Percentiles rank a stretch among this genome's conserved stretches.
Evolutionary conservation across 257 asterid species (phyloP).

Genomic region (Knoxia roxburghii): DNA sequence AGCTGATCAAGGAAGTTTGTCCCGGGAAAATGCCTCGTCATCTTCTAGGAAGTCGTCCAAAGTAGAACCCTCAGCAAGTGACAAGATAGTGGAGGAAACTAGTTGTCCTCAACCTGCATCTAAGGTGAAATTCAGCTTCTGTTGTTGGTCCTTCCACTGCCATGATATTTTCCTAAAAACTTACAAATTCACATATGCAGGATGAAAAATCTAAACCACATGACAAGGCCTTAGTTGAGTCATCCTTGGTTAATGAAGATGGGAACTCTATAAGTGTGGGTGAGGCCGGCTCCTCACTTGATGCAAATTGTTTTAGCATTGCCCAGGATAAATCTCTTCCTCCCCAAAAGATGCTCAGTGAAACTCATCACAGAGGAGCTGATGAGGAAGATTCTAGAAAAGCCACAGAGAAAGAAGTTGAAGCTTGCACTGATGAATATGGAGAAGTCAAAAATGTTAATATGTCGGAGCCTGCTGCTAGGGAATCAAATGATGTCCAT

Average conservation of each 20-base stretch:
- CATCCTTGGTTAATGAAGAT: slow-evolving; percentile 23
- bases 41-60: slow-evolving; percentile 23
- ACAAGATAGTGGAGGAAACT: slow-evolving; percentile 34
- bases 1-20: slow-evolving; percentile 45
- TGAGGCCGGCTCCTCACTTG: slow-evolving; percentile 27
- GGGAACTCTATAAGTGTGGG: slow-evolving; percentile 26
- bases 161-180: slow-evolving; percentile 5
- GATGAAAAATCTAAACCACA: slow-evolving; percentile 27
- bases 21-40: slow-evolving; percentile 26
- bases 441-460: slow-evolving; percentile 39
- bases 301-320: slow-evolving; percentile 23
- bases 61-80: slow-evolving; percentile 29
- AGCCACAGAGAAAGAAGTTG: slow-evolving; percentile 27
- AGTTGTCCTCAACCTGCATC: slow-evolving; percentile 30
- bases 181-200: slow-evolving; percentile 34
- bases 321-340: slow-evolving; percentile 23
- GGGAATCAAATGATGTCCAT: slow-evolving; percentile 54
- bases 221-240: slow-evolving; percentile 30
- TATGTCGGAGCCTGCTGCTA: slow-evolving; percentile 31
- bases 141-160: slow-evolving; percentile 4
- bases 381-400: slow-evolving; percentile 29
- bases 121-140: slow-evolving; percentile 33
- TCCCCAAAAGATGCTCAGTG: slow-evolving; percentile 22
- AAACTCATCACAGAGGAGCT: slow-evolving; percentile 24
- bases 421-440: slow-evolving; percentile 21